phyloP scores from a whole-genome alignment of 768 basidiomycete genomes.

The Sporobolomyces roseus region DNA sequence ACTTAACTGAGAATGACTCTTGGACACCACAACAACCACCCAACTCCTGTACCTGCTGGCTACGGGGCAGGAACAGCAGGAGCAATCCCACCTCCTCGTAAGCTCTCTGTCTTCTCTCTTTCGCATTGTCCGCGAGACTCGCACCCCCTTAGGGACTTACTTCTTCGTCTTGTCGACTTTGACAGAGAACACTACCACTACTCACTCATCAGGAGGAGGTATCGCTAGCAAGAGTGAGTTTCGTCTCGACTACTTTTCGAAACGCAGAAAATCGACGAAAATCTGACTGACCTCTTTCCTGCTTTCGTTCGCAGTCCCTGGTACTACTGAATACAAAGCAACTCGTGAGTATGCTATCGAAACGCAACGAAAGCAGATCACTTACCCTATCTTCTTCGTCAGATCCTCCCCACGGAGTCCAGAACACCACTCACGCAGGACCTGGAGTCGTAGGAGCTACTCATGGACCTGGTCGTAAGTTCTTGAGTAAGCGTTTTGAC shows the following conservation, averaged over 20 bases:
- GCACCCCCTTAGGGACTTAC: too few species aligned
- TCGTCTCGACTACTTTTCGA: background rate
- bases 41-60: background rate
- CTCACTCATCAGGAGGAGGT: slow-evolving; percentile 5
- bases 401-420: too few species aligned
- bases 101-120: background rate
- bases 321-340: background rate
- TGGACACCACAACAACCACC: background rate
- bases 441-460: too few species aligned
- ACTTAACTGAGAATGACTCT: background rate
- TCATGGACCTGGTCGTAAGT: too few species aligned
- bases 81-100: too few species aligned
- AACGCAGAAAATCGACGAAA: background rate
- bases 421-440: too few species aligned
- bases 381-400: too few species aligned
- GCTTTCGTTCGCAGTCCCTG: background rate
- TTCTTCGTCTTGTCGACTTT: background rate
- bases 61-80: too few species aligned
- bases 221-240: slow-evolving; percentile 1
- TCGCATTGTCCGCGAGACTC: too few species aligned
- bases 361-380: too few species aligned
- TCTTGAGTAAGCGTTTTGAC: too few species aligned
- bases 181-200: background rate
- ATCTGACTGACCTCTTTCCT: background rate
- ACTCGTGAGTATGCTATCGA: too few species aligned